These are phyloP conservation scores for Daphne laureola DNA, from an alignment of 441 rosid species.

Conservation along the genomic window DNA sequence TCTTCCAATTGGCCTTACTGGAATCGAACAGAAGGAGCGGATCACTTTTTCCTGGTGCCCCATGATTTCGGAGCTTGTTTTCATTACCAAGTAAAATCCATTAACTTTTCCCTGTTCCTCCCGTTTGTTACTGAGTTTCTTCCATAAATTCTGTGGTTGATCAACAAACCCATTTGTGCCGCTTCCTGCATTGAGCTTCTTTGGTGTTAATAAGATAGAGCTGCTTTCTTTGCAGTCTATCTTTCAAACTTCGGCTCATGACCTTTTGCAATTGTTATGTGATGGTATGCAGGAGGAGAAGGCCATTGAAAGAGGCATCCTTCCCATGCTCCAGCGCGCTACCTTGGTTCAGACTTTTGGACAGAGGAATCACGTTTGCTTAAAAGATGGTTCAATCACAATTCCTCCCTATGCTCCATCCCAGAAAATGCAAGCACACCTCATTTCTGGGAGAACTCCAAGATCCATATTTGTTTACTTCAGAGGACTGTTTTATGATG, in stretches of 20 bases:
- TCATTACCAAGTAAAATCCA: slow-evolving; percentile 53
- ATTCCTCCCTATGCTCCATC: slow-evolving; percentile 84
- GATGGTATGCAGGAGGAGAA: slow-evolving; percentile 49
- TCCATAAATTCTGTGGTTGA: neutral
- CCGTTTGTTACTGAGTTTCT: slow-evolving; percentile 1
- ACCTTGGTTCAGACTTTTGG: slow-evolving; percentile 79
- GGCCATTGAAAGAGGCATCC: slow-evolving; percentile 74
- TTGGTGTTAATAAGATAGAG: neutral
- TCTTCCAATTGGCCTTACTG: slow-evolving; percentile 80
- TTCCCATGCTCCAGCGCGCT: slow-evolving; percentile 62
- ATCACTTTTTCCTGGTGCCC: slow-evolving; percentile 65
- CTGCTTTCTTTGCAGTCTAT: slow-evolving; percentile 7
- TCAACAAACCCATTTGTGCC: slow-evolving; percentile 9
- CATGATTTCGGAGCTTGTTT: slow-evolving; percentile 81
- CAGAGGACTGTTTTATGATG: slow-evolving; percentile 74
- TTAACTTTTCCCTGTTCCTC: neutral
- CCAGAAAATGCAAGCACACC: slow-evolving; percentile 72
- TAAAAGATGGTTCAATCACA: slow-evolving; percentile 67
- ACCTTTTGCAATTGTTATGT: slow-evolving; percentile 6
- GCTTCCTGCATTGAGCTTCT: neutral
- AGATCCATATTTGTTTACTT: slow-evolving; percentile 72
- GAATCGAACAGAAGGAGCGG: slow-evolving; percentile 75
- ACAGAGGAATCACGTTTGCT: slow-evolving; percentile 68
- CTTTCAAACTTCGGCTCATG: neutral
- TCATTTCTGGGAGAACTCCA: slow-evolving; percentile 66